A percentile compares a stretch with the other conserved stretches of the same genome.
Conservation (phyloP, 176 grass and related monocot genomes). For the Melocanna baccifera region DNA sequence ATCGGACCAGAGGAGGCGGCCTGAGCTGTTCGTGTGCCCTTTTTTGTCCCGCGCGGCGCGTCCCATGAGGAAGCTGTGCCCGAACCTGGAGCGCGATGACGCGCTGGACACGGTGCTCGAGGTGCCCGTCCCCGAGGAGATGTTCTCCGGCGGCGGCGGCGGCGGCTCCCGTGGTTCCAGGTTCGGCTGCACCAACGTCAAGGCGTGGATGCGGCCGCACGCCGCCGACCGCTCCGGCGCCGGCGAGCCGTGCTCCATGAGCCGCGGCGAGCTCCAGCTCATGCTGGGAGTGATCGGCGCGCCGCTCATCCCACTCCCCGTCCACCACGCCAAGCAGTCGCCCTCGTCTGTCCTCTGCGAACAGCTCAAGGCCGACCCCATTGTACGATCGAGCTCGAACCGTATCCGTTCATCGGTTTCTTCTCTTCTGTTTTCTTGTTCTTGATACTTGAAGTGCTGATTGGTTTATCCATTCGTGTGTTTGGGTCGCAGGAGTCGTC, state of each 20-base stretch:
- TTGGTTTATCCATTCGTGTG: background rate
- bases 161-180: conserved; percentile 35
- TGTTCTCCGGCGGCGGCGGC: conserved; percentile 59
- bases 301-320: conserved; percentile 84
- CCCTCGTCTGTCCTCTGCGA: conserved; percentile 56
- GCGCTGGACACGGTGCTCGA: conserved; percentile 96
- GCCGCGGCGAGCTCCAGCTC: conserved; percentile 86
- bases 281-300: conserved; percentile 98
- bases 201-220: conserved; percentile 85
- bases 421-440: background rate
- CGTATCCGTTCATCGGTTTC: background rate
- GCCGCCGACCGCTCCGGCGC: conserved; percentile 38
- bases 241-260: conserved; percentile 58
- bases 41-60: background rate
- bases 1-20: background rate
- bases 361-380: conserved; percentile 73
- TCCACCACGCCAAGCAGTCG: conserved; percentile 66
- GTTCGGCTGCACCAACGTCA: conserved; percentile 73
- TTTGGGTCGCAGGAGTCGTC: conserved; percentile 59
- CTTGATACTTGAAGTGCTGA: background rate
- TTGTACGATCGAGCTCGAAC: conserved; percentile 32
- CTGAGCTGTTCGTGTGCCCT: conserved; percentile 1
- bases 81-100: conserved; percentile 90
- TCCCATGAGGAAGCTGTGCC: conserved; percentile 88
- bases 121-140: conserved; percentile 95